Evolutionary conservation across 441 rosid genomes (phyloP).

Genomic region (Macaranga tanarius): DNA sequence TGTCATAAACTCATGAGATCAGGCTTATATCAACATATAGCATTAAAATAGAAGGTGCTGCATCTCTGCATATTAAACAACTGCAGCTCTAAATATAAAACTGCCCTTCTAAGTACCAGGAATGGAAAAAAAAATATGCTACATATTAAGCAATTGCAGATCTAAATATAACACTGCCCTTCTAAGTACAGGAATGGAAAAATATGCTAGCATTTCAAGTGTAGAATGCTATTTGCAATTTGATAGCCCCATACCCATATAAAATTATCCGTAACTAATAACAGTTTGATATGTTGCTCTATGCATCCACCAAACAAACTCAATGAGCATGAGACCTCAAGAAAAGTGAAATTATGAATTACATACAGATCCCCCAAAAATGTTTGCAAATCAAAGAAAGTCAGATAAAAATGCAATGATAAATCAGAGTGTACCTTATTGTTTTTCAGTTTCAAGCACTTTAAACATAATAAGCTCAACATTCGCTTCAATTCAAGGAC

Average conservation of each 20-base stretch:
- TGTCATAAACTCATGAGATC: slow-evolving; percentile 28
- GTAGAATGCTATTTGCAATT: background rate
- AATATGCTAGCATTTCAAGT: too few species aligned
- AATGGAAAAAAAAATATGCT: background rate
- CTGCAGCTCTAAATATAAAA: background rate
- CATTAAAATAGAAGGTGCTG: slow-evolving; percentile 3
- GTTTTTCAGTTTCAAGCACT: slow-evolving; percentile 77
- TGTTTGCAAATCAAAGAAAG: background rate
- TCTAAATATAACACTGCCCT: too few species aligned
- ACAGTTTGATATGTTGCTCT: background rate
- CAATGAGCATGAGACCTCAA: background rate
- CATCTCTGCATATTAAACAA: background rate
- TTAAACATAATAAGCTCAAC: slow-evolving; percentile 81
- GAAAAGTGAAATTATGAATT: background rate
- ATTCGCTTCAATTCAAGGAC: slow-evolving; percentile 68
- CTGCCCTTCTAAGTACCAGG: background rate
- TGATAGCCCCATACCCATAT: background rate
- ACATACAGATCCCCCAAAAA: background rate
- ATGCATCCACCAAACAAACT: background rate
- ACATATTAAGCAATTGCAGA: background rate
- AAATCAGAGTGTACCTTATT: slow-evolving; percentile 47
- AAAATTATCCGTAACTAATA: background rate
- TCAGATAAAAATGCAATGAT: background rate
- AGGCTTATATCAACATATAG: slow-evolving; percentile 14
- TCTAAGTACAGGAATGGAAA: too few species aligned